Evolutionary conservation across 352 stramenopile genomes (phyloP).

Genomic region (Phytopythium oedochilum): DNA sequence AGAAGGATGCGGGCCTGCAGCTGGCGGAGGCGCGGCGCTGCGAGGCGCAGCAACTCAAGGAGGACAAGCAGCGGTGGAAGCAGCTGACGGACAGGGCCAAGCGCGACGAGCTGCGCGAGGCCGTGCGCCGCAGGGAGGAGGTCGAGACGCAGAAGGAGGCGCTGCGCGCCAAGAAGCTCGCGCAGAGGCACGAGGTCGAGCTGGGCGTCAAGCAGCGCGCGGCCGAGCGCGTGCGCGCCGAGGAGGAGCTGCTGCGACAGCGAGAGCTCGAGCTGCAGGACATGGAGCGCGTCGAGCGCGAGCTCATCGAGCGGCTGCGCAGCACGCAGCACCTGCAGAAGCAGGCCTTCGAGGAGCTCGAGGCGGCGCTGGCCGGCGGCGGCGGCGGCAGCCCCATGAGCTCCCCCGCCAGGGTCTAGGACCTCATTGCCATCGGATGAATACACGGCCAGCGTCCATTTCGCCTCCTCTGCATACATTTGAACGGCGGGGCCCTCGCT

Average conservation of each 20-base stretch:
- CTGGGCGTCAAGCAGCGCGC: constrained; percentile 62
- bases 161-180: constrained; percentile 57
- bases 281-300: constrained; percentile 77
- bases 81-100: constrained; percentile 63
- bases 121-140: constrained; percentile 67
- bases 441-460: no score
- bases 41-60: constrained; percentile 74
- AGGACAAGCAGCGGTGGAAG: constrained; percentile 80
- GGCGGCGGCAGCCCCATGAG: constrained; percentile 8
- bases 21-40: constrained; percentile 57
- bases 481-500: no score
- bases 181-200: constrained; percentile 68
- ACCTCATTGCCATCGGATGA: no score
- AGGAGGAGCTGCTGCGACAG: constrained; percentile 57
- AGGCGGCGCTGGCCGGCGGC: constrained; percentile 65
- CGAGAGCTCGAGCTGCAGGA: constrained; percentile 69
- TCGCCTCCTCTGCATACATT: no score
- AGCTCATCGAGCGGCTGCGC: constrained; percentile 76
- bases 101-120: constrained; percentile 55
- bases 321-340: constrained; percentile 86
- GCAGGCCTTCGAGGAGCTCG: constrained; percentile 80
- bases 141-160: constrained; percentile 63
- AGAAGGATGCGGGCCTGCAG: constrained; percentile 68
- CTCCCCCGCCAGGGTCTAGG: not conserved
- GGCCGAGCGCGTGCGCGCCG: constrained; percentile 50